These are phyloP conservation scores for Aspergillus texensis DNA, from an alignment of 2,329 filamentous ascomycete genomes.

Conservation along the genomic window DNA sequence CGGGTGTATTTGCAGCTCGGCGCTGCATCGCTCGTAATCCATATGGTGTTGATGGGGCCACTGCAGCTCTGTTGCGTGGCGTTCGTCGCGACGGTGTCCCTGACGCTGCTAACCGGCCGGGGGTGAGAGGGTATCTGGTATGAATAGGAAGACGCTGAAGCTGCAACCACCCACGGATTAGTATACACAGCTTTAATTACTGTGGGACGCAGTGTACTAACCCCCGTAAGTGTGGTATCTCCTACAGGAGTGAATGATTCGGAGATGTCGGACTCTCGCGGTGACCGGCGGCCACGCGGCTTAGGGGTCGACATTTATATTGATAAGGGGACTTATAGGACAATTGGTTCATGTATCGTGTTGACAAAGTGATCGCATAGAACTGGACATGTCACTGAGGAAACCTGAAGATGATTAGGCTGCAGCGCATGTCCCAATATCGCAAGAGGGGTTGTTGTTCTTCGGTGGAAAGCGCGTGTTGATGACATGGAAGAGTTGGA, in stretches of 20 bases:
- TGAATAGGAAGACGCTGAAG: constrained; percentile 38
- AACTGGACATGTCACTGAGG: not conserved
- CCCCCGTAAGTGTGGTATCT: constrained; percentile 32
- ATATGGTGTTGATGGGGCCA: constrained; percentile 57
- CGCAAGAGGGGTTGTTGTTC: not conserved
- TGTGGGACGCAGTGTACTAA: constrained; percentile 13
- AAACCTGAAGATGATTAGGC: not conserved
- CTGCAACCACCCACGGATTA: constrained; percentile 18
- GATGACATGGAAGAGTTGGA: not conserved
- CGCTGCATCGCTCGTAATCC: constrained; percentile 58
- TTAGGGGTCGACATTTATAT: constrained; percentile 33
- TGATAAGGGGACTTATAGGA: not conserved
- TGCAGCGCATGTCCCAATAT: not conserved
- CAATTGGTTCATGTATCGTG: not conserved
- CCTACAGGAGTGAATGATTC: constrained; percentile 30
- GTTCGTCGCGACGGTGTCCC: constrained; percentile 40
- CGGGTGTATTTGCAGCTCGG: constrained; percentile 55
- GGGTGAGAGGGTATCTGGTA: constrained; percentile 38
- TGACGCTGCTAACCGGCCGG: constrained; percentile 33
- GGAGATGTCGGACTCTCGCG: constrained; percentile 23
- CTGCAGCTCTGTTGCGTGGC: constrained; percentile 33
- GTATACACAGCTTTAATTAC: not conserved
- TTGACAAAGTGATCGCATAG: not conserved
- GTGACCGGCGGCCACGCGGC: constrained; percentile 30
- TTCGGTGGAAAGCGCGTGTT: not conserved